Base-by-base conservation (phyloP, 129 eudicot species). In the Deinandra increscens region DNA sequence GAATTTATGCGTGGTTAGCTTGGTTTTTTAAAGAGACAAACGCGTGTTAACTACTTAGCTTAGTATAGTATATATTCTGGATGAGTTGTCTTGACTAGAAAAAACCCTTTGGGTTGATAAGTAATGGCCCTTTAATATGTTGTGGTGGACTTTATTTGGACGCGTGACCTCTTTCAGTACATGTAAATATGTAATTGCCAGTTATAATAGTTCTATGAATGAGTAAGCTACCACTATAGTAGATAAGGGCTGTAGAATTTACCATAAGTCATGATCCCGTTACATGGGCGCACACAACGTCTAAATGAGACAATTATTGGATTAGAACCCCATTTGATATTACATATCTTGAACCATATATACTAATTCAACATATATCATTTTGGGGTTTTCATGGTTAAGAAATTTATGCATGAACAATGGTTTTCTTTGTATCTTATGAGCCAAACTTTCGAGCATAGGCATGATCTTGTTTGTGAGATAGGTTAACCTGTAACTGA, bases 401-500 rank as follows among this genome's bases (percentile, higher is more conserved):
- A 44, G 66, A 70, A 54, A 54, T 26, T 54, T 31, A 54, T 54
- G 20, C 33, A 71, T 29, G 41, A 48, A 33, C 9, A 9, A 9
- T 45, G 15, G 12, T 67, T 45, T 49, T 68, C 13, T 31, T 46
- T 31, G 29, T 46, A 11, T 46, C 71, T 66, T 46, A 42, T 8
- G 33, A 62, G 48, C 71, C 53, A 72, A 48, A 13, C 11, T 29
- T 15, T 73, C 43, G 48, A 36, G 51, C 11, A 22, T 20, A 6
- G 64, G 41, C 29, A 11, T 18, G 31, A 58, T 60, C 23, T 44
- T 31, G 44, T 59, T 44, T 72, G 29, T 46, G 19, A 17, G 37
- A 31, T 45, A 33, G 53, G 49, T 46, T 45, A 71, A 49, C 33
- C 38, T 64, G 56, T 33, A 66, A 33, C 72, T 75, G 33, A 7